phyloP scores from a whole-genome alignment of 768 basidiomycete genomes.

The Mycena olivaceomarginata region DNA sequence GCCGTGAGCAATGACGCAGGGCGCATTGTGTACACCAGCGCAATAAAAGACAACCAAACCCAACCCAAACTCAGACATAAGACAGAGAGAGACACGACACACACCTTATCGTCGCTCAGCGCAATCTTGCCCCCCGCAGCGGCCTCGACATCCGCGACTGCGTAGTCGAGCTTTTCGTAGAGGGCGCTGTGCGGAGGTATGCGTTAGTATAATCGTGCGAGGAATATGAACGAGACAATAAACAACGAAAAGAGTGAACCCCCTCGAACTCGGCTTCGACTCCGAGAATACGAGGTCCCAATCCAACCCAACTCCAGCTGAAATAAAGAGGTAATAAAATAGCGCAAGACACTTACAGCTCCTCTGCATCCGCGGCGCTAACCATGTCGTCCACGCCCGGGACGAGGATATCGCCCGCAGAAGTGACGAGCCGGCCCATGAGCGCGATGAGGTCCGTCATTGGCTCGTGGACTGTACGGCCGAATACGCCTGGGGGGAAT shows the following conservation, averaged over 20 bases:
- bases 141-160: conserved; percentile 23
- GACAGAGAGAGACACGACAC: background rate
- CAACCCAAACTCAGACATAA: background rate
- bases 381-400: conserved; percentile 86
- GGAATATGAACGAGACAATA: too few species aligned
- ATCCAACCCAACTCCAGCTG: too few species aligned
- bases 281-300: too few species aligned
- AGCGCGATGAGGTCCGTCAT: conserved; percentile 86
- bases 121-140: conserved; percentile 83
- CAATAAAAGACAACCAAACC: background rate
- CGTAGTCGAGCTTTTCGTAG: conserved; percentile 34
- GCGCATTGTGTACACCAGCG: too few species aligned
- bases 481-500: conserved; percentile 73
- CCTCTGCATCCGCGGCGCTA: conserved; percentile 26
- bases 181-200: background rate
- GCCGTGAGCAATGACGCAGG: too few species aligned
- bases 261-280: too few species aligned
- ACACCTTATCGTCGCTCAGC: conserved; percentile 81
- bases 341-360: conserved; percentile 6
- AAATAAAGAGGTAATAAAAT: background rate
- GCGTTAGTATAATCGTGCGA: too few species aligned
- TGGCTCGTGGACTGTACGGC: conserved; percentile 79
- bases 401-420: conserved; percentile 78
- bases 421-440: conserved; percentile 81
- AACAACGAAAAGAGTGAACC: too few species aligned